phyloP scores from a whole-genome alignment of 2,329 filamentous ascomycete genomes.

The Penicillium sp. region DNA sequence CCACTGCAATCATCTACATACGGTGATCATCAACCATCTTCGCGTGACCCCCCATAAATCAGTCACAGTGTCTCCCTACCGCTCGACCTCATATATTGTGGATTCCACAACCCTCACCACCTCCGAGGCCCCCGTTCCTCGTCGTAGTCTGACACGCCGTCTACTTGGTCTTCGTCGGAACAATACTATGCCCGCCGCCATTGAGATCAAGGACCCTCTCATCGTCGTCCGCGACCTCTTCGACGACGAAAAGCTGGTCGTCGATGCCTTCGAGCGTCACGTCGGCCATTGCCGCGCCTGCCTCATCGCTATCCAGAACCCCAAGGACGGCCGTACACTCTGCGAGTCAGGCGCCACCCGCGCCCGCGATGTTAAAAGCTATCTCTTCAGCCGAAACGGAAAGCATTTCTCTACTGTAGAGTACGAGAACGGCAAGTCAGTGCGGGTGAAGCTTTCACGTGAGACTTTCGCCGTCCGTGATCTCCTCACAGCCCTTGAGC shows the following conservation, averaged over 20 bases:
- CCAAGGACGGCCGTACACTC: slow-evolving; percentile 26
- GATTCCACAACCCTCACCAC: slow-evolving; percentile 20
- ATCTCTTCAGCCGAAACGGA: slow-evolving; percentile 37
- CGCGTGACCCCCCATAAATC: slow-evolving; percentile 17
- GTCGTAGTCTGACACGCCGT: slow-evolving; percentile 12
- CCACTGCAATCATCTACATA: slow-evolving; percentile 1
- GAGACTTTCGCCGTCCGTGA: slow-evolving; percentile 34
- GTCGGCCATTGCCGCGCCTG: slow-evolving; percentile 36
- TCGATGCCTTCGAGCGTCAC: slow-evolving; percentile 38
- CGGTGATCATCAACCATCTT: slow-evolving; percentile 14
- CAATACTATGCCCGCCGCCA: slow-evolving; percentile 32
- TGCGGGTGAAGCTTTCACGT: slow-evolving; percentile 43
- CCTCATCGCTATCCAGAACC: slow-evolving; percentile 27
- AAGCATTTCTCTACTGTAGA: slow-evolving; percentile 44
- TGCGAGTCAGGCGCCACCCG: slow-evolving; percentile 37
- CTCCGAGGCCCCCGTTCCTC: slow-evolving; percentile 21
- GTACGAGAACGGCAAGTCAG: slow-evolving; percentile 36
- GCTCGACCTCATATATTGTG: slow-evolving; percentile 24
- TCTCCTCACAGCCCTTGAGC: slow-evolving; percentile 44
- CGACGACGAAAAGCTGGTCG: slow-evolving; percentile 38
- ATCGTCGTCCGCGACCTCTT: slow-evolving; percentile 35
- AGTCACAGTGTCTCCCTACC: slow-evolving; percentile 32
- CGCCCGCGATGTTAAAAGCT: slow-evolving; percentile 35
- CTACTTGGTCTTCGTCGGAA: slow-evolving; percentile 23
- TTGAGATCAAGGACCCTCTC: slow-evolving; percentile 25